Conservation (phyloP, 139 green algal species). For the Diplosphaera chodatii region DNA sequence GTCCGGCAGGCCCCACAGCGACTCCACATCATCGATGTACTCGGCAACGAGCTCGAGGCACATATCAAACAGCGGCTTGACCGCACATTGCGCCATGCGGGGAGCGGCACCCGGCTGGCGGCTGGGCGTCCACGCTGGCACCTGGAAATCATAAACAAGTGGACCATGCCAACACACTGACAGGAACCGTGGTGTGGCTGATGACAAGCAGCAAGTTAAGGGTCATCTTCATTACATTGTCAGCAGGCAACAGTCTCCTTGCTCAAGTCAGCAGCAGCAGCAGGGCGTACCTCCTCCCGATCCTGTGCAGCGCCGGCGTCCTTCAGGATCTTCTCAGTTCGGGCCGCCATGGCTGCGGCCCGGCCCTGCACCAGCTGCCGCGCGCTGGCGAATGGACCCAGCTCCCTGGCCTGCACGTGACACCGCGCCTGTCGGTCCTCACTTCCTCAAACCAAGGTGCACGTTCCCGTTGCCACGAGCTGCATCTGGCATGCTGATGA, state of each 20-base stretch:
- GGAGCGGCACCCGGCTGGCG: constrained; percentile 28
- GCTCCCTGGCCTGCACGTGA: constrained; percentile 50
- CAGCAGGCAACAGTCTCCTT: too few relatives aligned
- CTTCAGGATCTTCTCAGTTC: constrained; percentile 34
- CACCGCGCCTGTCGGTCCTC: too few relatives aligned
- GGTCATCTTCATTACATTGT: too few relatives aligned
- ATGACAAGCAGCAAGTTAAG: too few relatives aligned
- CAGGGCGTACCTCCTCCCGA: neutral
- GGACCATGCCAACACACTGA: too few relatives aligned
- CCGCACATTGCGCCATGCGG: constrained; percentile 1
- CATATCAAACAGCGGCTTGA: constrained; percentile 31
- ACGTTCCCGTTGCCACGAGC: too few relatives aligned
- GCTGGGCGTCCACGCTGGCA: constrained; percentile 16
- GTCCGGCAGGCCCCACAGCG: constrained; percentile 54
- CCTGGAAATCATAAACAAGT: too few relatives aligned
- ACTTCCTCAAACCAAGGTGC: too few relatives aligned
- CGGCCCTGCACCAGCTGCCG: constrained; percentile 52
- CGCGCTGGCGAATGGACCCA: constrained; percentile 58
- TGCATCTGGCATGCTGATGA: too few relatives aligned
- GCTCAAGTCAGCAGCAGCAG: too few relatives aligned
- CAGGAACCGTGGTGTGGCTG: too few relatives aligned
- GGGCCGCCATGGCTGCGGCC: constrained; percentile 33
- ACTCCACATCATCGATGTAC: constrained; percentile 58
- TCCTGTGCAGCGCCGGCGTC: constrained; percentile 4
- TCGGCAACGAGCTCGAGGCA: constrained; percentile 37